These are phyloP conservation scores for Cercospora zeina DNA, from an alignment of 2,329 filamentous ascomycete genomes.

Conservation along the genomic window DNA sequence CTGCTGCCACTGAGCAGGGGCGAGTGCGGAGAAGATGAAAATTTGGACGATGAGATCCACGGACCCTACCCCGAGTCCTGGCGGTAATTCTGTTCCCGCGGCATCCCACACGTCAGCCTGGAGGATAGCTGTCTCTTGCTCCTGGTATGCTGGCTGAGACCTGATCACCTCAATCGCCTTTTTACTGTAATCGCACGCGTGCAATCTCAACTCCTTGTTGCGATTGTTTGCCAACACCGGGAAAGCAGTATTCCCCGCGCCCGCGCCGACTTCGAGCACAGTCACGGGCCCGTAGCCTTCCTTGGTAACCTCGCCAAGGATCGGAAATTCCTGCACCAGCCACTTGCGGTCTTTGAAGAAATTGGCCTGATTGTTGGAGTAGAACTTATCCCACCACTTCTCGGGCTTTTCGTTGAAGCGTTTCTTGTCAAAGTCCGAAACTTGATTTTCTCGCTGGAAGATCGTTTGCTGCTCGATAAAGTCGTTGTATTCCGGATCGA, in stretches of 20 bases:
- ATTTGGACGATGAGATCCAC: slow-evolving; percentile 93
- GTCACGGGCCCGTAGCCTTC: slow-evolving; percentile 68
- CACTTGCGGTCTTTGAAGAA: slow-evolving; percentile 99
- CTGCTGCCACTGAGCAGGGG: slow-evolving; percentile 78
- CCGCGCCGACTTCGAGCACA: slow-evolving; percentile 88
- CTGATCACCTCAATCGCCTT: slow-evolving; percentile 93
- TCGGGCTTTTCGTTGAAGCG: slow-evolving; percentile 85
- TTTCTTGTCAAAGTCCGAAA: slow-evolving; percentile 90
- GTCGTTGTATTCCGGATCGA: slow-evolving; percentile 81
- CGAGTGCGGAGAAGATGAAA: slow-evolving; percentile 93
- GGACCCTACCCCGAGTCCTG: slow-evolving; percentile 71
- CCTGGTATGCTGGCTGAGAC: slow-evolving; percentile 71
- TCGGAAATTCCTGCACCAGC: slow-evolving; percentile 92
- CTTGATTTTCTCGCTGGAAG: slow-evolving; percentile 80
- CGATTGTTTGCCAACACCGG: slow-evolving; percentile 81
- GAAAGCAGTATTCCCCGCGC: slow-evolving; percentile 95
- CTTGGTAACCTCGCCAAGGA: slow-evolving; percentile 73
- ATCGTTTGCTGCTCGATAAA: slow-evolving; percentile 83
- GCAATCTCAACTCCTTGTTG: slow-evolving; percentile 77
- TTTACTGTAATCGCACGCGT: slow-evolving; percentile 95
- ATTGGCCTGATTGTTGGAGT: slow-evolving; percentile 94
- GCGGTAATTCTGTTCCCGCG: slow-evolving; percentile 67
- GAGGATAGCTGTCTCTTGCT: slow-evolving; percentile 54
- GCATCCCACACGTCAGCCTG: slow-evolving; percentile 95
- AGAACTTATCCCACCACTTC: slow-evolving; percentile 98